Base-by-base conservation (phyloP, 164 flowering plant genomes). In the Magnolia officinalis region DNA sequence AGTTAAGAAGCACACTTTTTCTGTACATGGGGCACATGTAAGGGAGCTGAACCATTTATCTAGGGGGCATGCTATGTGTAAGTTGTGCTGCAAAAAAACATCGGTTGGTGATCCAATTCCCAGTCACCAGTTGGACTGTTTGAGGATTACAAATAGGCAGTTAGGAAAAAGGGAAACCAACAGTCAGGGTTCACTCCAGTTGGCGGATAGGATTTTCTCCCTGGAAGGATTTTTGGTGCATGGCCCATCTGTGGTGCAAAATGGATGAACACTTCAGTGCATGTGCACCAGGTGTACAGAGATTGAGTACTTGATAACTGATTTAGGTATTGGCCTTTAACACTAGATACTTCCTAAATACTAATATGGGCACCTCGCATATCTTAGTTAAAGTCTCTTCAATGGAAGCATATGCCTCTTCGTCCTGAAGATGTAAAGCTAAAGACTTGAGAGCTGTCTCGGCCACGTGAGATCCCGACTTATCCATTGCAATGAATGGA, bases 391-490 rank as follows among this genome's bases (percentile, higher is more conserved):
- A 63, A 13, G 96, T 86, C 50, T 89, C 91, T 71, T 89, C 92
- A 84, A 93, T 81, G 58, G 83, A n/a, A 49, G 88, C 72, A 63
- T 84, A 77, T 1, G 78, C 79, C n/a, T 88, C 92, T 29, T 74
- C 37, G 70, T 91, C 94, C 79, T 91, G 85, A 78, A 93, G 87
- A 83, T 90, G 93, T 59, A 65, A 26, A 23, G 89, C 77, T 76
- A 96, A 85, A 51, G 97, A 86, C 85, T 81, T 90, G 18, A 93
- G 83, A 63, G 94, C 95, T 24, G 96, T 87, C 82, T 93, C 98
- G n/a, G 90, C 93, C 8, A 93, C 99, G 89, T 92, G 97, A n/a
- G 99, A 96, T 73, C 99, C 99, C 26, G 91, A 87, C 73, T 86
- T 83, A 83, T 93, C 97, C 84, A 82, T 88, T 2, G 97, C 86